These are phyloP conservation scores for Dorcoceras hygrometricum DNA, from an alignment of 257 asterid species.

Conservation along the genomic window DNA sequence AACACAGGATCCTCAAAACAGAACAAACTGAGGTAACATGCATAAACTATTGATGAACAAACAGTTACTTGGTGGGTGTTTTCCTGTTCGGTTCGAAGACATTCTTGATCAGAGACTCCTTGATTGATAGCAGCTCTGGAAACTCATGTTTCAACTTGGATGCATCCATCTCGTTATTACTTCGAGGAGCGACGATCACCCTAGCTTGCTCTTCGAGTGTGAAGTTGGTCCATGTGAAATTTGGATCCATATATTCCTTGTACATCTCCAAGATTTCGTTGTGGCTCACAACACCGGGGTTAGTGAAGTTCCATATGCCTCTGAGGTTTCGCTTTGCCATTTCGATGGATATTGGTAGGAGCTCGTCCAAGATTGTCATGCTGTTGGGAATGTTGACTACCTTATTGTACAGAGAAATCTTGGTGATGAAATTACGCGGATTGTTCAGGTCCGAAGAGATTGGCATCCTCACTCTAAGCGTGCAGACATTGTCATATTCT, in stretches of 20 bases:
- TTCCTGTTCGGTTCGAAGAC: slow-evolving; percentile 33
- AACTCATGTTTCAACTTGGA: slow-evolving; percentile 31
- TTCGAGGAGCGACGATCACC: slow-evolving; percentile 28
- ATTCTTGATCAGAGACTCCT: slow-evolving; percentile 28
- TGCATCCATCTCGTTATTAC: slow-evolving; percentile 31
- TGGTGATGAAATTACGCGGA: slow-evolving; percentile 22
- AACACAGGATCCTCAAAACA: not conserved
- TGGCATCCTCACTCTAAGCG: slow-evolving; percentile 24
- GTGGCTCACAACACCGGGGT: slow-evolving; percentile 33
- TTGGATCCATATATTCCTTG: slow-evolving; percentile 24
- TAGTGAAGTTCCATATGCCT: slow-evolving; percentile 37
- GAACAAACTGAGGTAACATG: not conserved
- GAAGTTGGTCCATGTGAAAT: slow-evolving; percentile 27
- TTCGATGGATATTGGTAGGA: slow-evolving; percentile 32
- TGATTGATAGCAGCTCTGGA: slow-evolving; percentile 27
- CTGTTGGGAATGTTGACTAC: slow-evolving; percentile 29
- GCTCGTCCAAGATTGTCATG: slow-evolving; percentile 34
- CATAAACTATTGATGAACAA: not conserved
- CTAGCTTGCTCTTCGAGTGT: slow-evolving; percentile 33
- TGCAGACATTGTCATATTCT: slow-evolving; percentile 22
- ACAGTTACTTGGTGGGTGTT: not conserved
- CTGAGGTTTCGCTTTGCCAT: slow-evolving; percentile 35
- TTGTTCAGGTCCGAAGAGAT: slow-evolving; percentile 20
- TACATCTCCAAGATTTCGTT: slow-evolving; percentile 36
- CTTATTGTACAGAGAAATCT: slow-evolving; percentile 18